Conservation (phyloP, 1,284 basidiomycete genomes). For the Moniliella sp. region DNA sequence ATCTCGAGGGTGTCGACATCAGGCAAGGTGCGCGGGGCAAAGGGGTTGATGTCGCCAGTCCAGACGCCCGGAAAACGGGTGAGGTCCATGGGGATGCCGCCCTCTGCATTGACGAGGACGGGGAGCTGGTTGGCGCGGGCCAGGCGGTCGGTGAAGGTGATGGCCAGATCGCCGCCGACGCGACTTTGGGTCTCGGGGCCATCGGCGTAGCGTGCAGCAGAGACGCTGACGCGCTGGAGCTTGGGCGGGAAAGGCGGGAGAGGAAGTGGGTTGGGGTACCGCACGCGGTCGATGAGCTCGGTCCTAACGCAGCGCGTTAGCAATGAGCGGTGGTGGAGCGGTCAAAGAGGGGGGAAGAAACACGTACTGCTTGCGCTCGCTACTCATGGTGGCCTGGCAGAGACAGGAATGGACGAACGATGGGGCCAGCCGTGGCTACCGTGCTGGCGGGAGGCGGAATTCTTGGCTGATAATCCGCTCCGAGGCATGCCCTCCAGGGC, state of each 20-base stretch:
- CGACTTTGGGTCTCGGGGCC: not conserved
- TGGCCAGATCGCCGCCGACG: conserved; percentile 5
- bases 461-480: too few relatives aligned
- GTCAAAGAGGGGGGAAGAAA: too few relatives aligned
- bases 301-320: too few relatives aligned
- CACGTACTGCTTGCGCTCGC: too few relatives aligned
- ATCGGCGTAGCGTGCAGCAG: conserved; percentile 14
- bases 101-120: conserved; percentile 23
- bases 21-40: not conserved
- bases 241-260: conserved; percentile 30
- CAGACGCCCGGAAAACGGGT: conserved; percentile 22
- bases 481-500: too few relatives aligned
- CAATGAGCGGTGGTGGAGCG: too few relatives aligned
- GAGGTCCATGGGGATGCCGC: conserved; percentile 28
- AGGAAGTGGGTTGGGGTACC: conserved; percentile 30
- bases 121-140: conserved; percentile 21
- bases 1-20: conserved; percentile 7
- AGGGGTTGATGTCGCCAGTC: conserved; percentile 2
- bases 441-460: too few relatives aligned
- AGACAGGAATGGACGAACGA: too few relatives aligned
- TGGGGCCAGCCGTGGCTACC: too few relatives aligned
- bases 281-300: conserved; percentile 30
- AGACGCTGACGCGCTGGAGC: conserved; percentile 16
- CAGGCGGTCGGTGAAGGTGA: conserved; percentile 17
- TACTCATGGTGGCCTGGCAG: too few relatives aligned